Base-by-base conservation (phyloP, 2,329 filamentous ascomycete genomes). In the Calonectria pseudoreteaudii region DNA sequence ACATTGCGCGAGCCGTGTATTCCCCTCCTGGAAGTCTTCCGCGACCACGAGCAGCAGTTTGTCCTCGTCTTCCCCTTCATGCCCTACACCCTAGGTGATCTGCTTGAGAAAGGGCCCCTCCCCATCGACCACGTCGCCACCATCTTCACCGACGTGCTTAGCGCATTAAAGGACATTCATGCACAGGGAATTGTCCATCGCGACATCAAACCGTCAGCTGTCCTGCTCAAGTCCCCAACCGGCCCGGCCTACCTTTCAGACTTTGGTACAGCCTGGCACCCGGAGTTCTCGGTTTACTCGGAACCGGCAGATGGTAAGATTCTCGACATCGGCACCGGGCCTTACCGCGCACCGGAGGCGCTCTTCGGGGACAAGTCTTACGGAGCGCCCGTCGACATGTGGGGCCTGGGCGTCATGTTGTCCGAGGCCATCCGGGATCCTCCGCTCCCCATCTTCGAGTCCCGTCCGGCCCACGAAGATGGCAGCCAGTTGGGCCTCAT, bases 401-500 rank as follows among this genome's bases (percentile, higher is more conserved):
- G 97, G 97, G 94, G 93, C 5, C 90, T 94, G 0, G 97, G 97
- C 1, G 93, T 93, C 75, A 93, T 98, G 80, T 90, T 97, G 14
- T 94, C 95, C 6, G 96, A 98, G 84, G 94, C 84, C 81, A 92
- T 86, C 81, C 88, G 83, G 75, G 88, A 77, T 76, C 88, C 82
- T 78, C 91, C 86, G 56, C 86, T 74, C n/a, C 89, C 93, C 0
- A 87, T 98, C 0, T 98, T 99, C 79, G 93, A 97, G 82, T 94
- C 95, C 4, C 94, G 95, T 1, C 83, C 89, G 3, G 88, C 86
- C 0, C 88, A 91, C 73, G 95, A 98, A 79, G 90, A 98, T 66
- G 97, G 97, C 0, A 98, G 94, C 81, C 97, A 99, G 84, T 88
- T 99, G 49, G 94, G 95, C 0, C 87, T 99, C 66, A 96, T 99